Conservation (phyloP, 805 yeast species). For the Candida multigemmis region DNA sequence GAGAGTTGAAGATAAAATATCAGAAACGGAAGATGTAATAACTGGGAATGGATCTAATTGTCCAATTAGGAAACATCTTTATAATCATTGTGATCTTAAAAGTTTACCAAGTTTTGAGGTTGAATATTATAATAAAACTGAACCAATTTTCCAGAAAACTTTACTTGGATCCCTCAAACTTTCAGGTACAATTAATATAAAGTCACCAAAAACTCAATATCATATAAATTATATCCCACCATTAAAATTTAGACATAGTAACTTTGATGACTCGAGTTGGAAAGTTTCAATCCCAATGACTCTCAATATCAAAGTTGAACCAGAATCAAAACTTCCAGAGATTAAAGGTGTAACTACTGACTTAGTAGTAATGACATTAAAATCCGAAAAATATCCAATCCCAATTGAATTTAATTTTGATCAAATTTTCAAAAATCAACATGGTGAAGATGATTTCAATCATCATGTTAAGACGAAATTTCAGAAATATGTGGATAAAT, state of each 20-base stretch:
- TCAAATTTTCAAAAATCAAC: constrained; percentile 15
- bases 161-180: too few relatives aligned
- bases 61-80: too few relatives aligned
- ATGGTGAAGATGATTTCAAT: constrained; percentile 14
- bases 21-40: constrained; percentile 8
- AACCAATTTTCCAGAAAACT: too few relatives aligned
- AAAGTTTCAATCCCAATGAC: constrained; percentile 5
- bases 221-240: constrained; percentile 15
- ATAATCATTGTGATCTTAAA: too few relatives aligned
- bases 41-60: too few relatives aligned
- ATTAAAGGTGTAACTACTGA: constrained; percentile 14
- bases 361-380: constrained; percentile 20
- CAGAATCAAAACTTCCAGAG: constrained; percentile 15
- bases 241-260: constrained; percentile 6
- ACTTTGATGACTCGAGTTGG: neutral
- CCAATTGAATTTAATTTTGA: constrained; percentile 32
- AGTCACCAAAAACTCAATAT: constrained; percentile 11
- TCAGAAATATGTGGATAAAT: constrained; percentile 9
- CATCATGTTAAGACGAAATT: constrained; percentile 14
- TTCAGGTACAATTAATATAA: too few relatives aligned
- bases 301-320: too few relatives aligned
- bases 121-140: too few relatives aligned
- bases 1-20: constrained; percentile 17
- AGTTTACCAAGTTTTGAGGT: too few relatives aligned
- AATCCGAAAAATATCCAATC: constrained; percentile 21